Evolutionary conservation across 116 monocot genomes (phyloP), one percentile per base, ranked within the genome.

Genomic region (Iris pallida): DNA sequence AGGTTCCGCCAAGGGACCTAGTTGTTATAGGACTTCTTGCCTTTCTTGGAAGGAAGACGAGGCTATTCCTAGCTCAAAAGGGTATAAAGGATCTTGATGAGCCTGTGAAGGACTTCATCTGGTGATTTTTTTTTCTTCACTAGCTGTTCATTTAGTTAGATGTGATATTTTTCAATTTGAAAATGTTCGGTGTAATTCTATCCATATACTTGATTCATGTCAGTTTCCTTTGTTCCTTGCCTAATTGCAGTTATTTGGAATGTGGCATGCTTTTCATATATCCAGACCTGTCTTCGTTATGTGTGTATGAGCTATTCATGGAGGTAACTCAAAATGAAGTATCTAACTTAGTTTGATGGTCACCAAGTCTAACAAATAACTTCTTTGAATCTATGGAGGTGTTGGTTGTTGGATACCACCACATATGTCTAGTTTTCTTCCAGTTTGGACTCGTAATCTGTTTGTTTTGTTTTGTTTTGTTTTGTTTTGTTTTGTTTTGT

Each of bases 201-300:
- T 51, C 49, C 7, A 51, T 51, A 51, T 51, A 51, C 49, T 63
- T 63, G 45, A 3, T 46, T 63, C 12, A 63, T 4, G 16, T 45
- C 8, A 15, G 12, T 53, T 0, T 66, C 13, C 8, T n/a, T 61
- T 53, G 52, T 11, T 53, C n/a, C n/a, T 12, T 30, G 30, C 30
- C 30, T 20, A 42, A 20, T 55, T 47, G 40, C 65, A 73, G 73
- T 47, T 73, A 73, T 41, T 59, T 73, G 20, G 73, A 73, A 55
- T 73, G 73, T 30, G 73, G 65, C 47, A 47, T 65, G 48, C 63
- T 73, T 47, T 65, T 73, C 57, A n/a, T 73, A 57, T 73, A 73
- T 59, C 64, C 61, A 9, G 59, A 76, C 10, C 52, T 70, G 11
- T 30, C 56, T 49, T 64, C 63, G 14, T 47, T 69, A 53, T 54